Evolutionary conservation across 805 yeast genomes (phyloP).

Genomic region (Schwanniomyces sp.): DNA sequence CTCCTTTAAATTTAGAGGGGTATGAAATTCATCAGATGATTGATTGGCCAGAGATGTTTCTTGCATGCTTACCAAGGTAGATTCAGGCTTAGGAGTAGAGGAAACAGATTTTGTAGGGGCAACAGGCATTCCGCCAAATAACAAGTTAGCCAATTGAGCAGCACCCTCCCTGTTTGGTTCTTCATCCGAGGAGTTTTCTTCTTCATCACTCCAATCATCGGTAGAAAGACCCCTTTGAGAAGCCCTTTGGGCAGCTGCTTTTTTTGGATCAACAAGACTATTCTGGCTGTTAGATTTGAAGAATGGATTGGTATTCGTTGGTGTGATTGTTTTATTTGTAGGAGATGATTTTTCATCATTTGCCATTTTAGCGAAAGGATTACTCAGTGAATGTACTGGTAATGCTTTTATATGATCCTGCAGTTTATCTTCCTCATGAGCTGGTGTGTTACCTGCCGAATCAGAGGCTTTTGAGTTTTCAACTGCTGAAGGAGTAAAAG

Average conservation of each 20-base stretch:
- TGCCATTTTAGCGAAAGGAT: constrained; percentile 49
- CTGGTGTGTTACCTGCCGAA: not conserved
- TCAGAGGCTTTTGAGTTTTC: not conserved
- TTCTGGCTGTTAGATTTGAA: constrained; percentile 46
- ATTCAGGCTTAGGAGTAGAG: constrained; percentile 8
- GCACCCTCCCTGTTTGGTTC: constrained; percentile 52
- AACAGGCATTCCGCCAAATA: constrained; percentile 52
- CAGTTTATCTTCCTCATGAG: not conserved
- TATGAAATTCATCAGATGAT: not conserved
- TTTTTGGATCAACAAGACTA: constrained; percentile 48
- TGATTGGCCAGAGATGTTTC: not conserved
- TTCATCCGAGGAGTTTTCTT: constrained; percentile 44
- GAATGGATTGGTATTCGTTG: constrained; percentile 51
- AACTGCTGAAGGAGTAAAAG: constrained; percentile 14
- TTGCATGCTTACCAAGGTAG: not conserved
- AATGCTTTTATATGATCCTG: not conserved
- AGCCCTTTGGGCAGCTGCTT: constrained; percentile 69
- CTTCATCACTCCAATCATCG: constrained; percentile 47
- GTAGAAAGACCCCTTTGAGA: constrained; percentile 60
- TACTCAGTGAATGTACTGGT: constrained; percentile 20
- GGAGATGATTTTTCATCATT: constrained; percentile 7
- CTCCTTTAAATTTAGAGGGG: not conserved
- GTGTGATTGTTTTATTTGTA: not conserved
- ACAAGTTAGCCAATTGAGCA: constrained; percentile 53
- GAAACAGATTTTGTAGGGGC: constrained; percentile 23